A percentile compares a stretch with the other conserved stretches of the same genome.
Conservation (phyloP, 2,329 filamentous ascomycete species). For the Fusarium pilosicola region DNA sequence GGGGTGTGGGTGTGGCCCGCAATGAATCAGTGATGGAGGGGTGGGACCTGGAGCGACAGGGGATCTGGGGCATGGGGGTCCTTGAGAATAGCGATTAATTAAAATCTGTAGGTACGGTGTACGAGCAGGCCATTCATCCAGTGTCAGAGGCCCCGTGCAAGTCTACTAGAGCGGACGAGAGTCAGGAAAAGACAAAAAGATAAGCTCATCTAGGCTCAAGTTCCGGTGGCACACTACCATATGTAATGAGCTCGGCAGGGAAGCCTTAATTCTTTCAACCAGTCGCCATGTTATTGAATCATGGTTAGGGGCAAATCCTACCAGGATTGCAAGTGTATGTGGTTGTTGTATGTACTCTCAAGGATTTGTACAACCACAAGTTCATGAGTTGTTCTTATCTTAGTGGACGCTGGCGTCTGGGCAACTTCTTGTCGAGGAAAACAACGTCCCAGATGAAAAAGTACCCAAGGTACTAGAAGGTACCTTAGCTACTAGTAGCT, state of each 20-base stretch:
- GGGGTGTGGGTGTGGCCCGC: conserved; percentile 5
- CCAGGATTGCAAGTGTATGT: conserved; percentile 8
- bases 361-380: neutral
- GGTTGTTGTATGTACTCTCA: neutral
- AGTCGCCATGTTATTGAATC: conserved; percentile 18
- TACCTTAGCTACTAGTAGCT: too few species aligned
- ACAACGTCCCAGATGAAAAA: too few species aligned
- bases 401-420: neutral
- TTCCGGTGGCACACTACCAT: conserved; percentile 16
- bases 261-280: conserved; percentile 17
- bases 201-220: conserved; percentile 30
- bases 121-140: neutral
- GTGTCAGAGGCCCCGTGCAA: neutral
- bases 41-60: conserved; percentile 17
- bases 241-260: conserved; percentile 13
- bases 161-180: conserved; percentile 10
- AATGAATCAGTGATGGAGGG: conserved; percentile 10
- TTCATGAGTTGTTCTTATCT: neutral
- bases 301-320: conserved; percentile 27
- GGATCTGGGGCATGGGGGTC: neutral
- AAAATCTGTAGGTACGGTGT: conserved; percentile 1
- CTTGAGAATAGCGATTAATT: conserved; percentile 21
- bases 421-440: neutral
- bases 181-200: conserved; percentile 17
- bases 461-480: too few species aligned